Evolutionary conservation across 805 yeast species (phyloP).

Genomic region (Candida methanosorbosa): DNA sequence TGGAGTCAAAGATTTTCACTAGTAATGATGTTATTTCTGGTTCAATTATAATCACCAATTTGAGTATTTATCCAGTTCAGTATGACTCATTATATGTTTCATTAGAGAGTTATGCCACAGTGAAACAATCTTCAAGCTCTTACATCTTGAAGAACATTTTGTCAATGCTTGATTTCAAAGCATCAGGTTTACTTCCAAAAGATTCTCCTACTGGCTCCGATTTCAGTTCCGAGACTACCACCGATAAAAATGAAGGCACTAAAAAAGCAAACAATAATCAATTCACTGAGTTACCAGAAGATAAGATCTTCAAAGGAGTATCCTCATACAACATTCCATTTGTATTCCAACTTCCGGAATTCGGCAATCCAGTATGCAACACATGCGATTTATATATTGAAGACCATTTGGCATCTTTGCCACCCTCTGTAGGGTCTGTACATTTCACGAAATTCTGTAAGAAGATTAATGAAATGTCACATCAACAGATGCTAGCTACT

Average conservation of each 20-base stretch:
- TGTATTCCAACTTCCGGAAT: conserved; percentile 9
- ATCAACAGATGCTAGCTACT: conserved; percentile 4
- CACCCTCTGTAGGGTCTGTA: conserved; percentile 11
- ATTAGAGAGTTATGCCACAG: conserved; percentile 31
- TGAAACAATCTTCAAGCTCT: conserved; percentile 7
- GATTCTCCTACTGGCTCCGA: no score
- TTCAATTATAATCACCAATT: conserved; percentile 8
- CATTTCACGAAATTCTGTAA: conserved; percentile 5
- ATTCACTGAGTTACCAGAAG: conserved; percentile 7
- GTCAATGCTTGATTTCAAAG: conserved; percentile 30
- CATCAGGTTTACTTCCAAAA: conserved; percentile 6
- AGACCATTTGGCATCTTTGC: conserved; percentile 1
- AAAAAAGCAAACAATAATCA: no score
- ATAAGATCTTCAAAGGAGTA: conserved; percentile 8
- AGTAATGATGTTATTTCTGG: conserved; percentile 8
- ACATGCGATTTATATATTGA: not conserved
- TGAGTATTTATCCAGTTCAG: conserved; percentile 16
- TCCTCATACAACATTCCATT: conserved; percentile 9
- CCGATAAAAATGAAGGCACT: no score
- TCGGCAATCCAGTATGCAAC: conserved; percentile 4
- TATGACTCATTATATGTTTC: conserved; percentile 36
- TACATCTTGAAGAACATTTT: conserved; percentile 20
- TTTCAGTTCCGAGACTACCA: no score
- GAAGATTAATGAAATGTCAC: conserved; percentile 1
- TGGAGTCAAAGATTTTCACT: conserved; percentile 6